Conservation (phyloP, 2,329 filamentous ascomycete genomes). For the Cladosporium sp. region DNA sequence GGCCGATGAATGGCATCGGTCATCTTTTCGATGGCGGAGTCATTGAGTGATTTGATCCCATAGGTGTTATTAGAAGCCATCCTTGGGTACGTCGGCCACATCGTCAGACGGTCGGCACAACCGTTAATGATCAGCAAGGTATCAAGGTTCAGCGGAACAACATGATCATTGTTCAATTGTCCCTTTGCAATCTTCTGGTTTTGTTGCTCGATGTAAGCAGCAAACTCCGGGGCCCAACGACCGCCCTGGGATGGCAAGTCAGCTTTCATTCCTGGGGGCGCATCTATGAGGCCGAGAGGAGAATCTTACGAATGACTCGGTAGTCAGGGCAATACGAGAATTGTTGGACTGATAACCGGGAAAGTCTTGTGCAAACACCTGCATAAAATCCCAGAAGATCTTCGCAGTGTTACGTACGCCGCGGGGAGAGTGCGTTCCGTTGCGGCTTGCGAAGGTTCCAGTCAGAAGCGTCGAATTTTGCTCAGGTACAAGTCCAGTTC, state of each 20-base stretch:
- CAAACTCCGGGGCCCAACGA: conserved; percentile 61
- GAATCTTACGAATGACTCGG: conserved; percentile 50
- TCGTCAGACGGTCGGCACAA: conserved; percentile 46
- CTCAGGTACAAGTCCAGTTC: conserved; percentile 33
- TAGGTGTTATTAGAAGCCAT: conserved; percentile 53
- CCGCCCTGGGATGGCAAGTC: conserved; percentile 35
- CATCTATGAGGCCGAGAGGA: no score
- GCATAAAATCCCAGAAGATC: conserved; percentile 55
- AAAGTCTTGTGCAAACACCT: conserved; percentile 60
- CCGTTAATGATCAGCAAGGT: conserved; percentile 53
- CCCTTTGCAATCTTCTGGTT: conserved; percentile 51
- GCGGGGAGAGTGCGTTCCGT: conserved; percentile 42
- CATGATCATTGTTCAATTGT: conserved; percentile 31
- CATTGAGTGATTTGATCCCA: conserved; percentile 46
- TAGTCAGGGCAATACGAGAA: conserved; percentile 49
- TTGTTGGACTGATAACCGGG: conserved; percentile 57
- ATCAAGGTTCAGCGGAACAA: conserved; percentile 34
- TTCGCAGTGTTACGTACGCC: conserved; percentile 50
- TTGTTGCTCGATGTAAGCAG: conserved; percentile 51
- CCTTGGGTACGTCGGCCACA: conserved; percentile 32
- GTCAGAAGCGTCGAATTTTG: conserved; percentile 51
- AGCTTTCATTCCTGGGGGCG: conserved; percentile 51
- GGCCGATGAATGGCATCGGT: conserved; percentile 41
- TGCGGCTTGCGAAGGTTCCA: conserved; percentile 48
- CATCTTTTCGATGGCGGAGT: conserved; percentile 41